Conservation (phyloP, 176 grass and related monocot species). For the Carex myosuroides region DNA sequence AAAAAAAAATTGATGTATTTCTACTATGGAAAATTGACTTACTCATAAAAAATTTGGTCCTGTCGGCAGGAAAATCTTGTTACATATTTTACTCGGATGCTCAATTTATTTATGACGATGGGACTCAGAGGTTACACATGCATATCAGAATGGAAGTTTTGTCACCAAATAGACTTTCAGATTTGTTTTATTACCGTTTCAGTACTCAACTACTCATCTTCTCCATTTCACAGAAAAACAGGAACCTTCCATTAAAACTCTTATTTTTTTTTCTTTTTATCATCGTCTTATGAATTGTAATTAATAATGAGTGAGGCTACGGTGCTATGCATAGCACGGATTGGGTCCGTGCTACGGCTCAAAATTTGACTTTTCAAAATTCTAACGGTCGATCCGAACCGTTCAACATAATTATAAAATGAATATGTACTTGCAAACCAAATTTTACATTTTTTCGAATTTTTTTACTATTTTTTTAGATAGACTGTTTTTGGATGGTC, state of each 20-base stretch:
- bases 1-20: background rate
- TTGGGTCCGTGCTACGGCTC: no score
- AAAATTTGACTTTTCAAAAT: no score
- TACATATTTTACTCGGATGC: background rate
- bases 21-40: background rate
- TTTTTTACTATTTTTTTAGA: no score
- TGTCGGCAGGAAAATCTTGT: background rate
- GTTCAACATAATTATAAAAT: no score
- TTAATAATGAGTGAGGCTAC: no score
- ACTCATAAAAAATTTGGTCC: background rate
- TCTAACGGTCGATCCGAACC: no score
- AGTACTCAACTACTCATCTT: background rate
- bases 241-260: background rate
- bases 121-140: background rate
- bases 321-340: no score
- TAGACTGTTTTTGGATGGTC: no score
- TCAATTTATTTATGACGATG: background rate
- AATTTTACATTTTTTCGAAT: no score
- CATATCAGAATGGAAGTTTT: slow-evolving; percentile 10
- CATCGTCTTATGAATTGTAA: background rate
- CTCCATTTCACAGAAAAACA: background rate
- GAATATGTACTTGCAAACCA: no score
- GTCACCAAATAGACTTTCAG: background rate
- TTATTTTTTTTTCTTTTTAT: no score
- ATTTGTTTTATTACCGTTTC: background rate